A percentile compares a stretch with the other conserved stretches of the same genome.
phyloP scores from a whole-genome alignment of 2,329 filamentous ascomycete species.

The Xylariaceae sp. region DNA sequence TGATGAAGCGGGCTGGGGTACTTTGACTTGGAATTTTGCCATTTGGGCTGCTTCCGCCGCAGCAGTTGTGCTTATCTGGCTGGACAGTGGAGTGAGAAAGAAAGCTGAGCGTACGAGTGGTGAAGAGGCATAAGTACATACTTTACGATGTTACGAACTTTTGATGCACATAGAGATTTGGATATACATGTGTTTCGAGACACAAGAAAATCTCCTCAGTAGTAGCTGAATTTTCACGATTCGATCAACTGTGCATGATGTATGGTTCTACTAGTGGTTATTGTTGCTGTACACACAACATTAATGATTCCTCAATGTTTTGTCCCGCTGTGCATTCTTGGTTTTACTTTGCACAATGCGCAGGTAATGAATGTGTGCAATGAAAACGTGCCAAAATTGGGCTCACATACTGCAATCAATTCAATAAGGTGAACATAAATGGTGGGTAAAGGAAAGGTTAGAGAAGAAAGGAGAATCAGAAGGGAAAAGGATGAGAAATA shows the following conservation, averaged over 20 bases:
- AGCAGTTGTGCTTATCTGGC: slow-evolving; percentile 32
- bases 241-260: background rate
- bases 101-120: background rate
- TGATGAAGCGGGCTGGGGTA: slow-evolving; percentile 37
- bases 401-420: no score
- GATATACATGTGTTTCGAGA: background rate
- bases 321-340: no score
- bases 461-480: no score
- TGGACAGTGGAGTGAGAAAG: slow-evolving; percentile 26
- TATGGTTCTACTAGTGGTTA: no score
- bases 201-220: background rate
- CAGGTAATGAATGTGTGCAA: no score
- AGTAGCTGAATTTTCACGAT: background rate
- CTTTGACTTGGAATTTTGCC: slow-evolving; percentile 38
- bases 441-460: no score
- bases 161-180: background rate
- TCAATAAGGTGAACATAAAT: no score
- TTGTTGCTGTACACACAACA: no score
- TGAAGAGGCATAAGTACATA: background rate
- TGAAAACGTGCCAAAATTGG: no score
- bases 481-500: no score
- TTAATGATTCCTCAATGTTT: no score
- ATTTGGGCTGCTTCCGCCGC: slow-evolving; percentile 37
- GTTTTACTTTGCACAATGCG: no score
- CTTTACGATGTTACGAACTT: background rate